Evolutionary conservation across 352 stramenopile species (phyloP).

Genomic region (Globisporangium camurandrum): DNA sequence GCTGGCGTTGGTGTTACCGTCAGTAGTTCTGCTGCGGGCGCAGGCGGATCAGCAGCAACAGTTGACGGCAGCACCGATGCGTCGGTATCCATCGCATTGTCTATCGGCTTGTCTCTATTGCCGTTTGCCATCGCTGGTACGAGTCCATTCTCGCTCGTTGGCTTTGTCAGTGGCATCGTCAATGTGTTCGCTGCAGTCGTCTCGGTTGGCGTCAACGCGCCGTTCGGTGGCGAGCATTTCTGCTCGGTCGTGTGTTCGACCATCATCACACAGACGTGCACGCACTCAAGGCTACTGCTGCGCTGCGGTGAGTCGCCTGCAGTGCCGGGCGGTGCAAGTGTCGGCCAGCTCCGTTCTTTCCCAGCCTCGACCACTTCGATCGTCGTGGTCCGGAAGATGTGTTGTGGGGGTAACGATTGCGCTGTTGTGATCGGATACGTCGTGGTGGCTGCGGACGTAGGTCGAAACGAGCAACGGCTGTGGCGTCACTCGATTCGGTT

Average conservation of each 20-base stretch:
- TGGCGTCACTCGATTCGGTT: slow-evolving; percentile 10
- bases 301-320: slow-evolving; percentile 18
- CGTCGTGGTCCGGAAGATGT: slow-evolving; percentile 26
- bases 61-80: too few relatives aligned
- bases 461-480: slow-evolving; percentile 11
- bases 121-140: slow-evolving; percentile 4
- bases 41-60: neutral
- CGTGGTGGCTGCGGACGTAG: slow-evolving; percentile 4
- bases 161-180: slow-evolving; percentile 7
- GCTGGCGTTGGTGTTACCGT: neutral
- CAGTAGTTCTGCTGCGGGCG: neutral
- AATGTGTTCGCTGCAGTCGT: slow-evolving; percentile 15
- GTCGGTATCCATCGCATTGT: slow-evolving; percentile 3
- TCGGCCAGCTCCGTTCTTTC: slow-evolving; percentile 31
- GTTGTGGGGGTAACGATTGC: slow-evolving; percentile 2
- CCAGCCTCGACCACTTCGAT: slow-evolving; percentile 50
- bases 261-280: slow-evolving; percentile 65
- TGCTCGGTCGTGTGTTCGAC: slow-evolving; percentile 36
- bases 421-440: slow-evolving; percentile 15
- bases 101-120: neutral
- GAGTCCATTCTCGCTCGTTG: slow-evolving; percentile 9
- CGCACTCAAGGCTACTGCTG: slow-evolving; percentile 19
- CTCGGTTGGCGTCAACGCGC: slow-evolving; percentile 13
- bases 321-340: slow-evolving; percentile 20
- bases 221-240: slow-evolving; percentile 19